Base-by-base conservation (phyloP, 257 asterid species). In the Solanum paucissectum region DNA sequence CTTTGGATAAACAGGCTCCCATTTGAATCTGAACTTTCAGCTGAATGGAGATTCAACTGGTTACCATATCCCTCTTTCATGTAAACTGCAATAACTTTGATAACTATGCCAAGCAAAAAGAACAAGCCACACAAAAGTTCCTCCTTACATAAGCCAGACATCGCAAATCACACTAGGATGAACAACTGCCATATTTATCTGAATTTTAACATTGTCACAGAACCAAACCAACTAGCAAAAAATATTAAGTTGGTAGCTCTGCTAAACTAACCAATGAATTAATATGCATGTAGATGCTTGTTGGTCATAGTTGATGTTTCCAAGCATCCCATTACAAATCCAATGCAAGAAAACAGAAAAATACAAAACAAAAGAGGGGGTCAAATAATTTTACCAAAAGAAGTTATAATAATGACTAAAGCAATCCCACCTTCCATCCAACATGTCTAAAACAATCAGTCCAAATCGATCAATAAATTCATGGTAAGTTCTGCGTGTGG, bases 391-490 rank as follows among this genome's bases (percentile, higher is more conserved):
- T 82, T 20, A 49, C 29, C 85, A 18, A 49, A 44, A 9, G 55
- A n/a, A 74, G 87, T 27, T 79, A 27, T 27, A 49, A 49, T 18
- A 46, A 21, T 14, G 79, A 90, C 69, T 87, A 66, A 34, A 82
- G 83, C 84, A 85, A 90, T 72, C 93, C 86, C 93, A 97, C 99
- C 98, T 90, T 89, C 93, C 95, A 88, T 93, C 93, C 94, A 94
- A 66, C 76, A 95, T 91, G 86, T 97, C 99, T 62, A 96, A 89
- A 83, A 97, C 95, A 87, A 96, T 91, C 37, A 97, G 92, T 83
- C 99, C 99, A 93, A 95, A 97, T 89, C 99, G 94, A 88, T 97
- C 96, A 36, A 97, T 95, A 92, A 97, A 97, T 90, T 96, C 99
- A 87, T 93, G 95, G 88, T 95, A 96, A 87, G 98, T 95, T 94